A percentile compares a stretch with the other conserved stretches of the same genome.
Evolutionary conservation across 2,329 filamentous ascomycete species (phyloP).

Genomic region (Fusarium nelsonii): DNA sequence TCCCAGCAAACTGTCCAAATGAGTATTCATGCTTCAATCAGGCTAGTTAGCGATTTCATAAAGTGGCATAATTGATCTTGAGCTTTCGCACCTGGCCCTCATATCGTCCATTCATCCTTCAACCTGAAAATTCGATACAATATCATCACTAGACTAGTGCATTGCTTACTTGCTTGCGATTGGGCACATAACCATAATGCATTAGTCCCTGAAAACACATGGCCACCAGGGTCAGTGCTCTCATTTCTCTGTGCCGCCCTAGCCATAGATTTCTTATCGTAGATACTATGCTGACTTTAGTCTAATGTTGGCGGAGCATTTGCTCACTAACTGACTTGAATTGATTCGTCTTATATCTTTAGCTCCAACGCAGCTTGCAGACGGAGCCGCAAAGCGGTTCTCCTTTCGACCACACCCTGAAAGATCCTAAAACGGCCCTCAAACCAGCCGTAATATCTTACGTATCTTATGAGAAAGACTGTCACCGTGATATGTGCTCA

Average conservation of each 20-base stretch:
- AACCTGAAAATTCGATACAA: background rate
- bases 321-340: conserved; percentile 7
- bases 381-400: conserved; percentile 44
- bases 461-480: conserved; percentile 32
- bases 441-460: conserved; percentile 20
- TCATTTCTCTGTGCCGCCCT: conserved; percentile 6
- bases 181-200: background rate
- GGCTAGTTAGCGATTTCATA: background rate
- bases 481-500: conserved; percentile 30
- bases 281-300: background rate
- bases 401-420: conserved; percentile 25
- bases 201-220: conserved; percentile 11
- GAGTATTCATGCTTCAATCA: background rate
- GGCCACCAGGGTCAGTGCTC: conserved; percentile 19
- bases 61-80: conserved; percentile 2
- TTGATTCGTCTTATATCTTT: conserved; percentile 9
- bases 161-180: background rate
- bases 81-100: background rate
- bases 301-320: conserved; percentile 13
- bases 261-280: background rate
- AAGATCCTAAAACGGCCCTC: conserved; percentile 4
- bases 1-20: background rate
- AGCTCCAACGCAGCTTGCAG: conserved; percentile 5
- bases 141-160: background rate
- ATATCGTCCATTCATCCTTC: background rate